Evolutionary conservation across 2,329 filamentous ascomycete species (phyloP).

Genomic region (Emericellopsis cladophorae): DNA sequence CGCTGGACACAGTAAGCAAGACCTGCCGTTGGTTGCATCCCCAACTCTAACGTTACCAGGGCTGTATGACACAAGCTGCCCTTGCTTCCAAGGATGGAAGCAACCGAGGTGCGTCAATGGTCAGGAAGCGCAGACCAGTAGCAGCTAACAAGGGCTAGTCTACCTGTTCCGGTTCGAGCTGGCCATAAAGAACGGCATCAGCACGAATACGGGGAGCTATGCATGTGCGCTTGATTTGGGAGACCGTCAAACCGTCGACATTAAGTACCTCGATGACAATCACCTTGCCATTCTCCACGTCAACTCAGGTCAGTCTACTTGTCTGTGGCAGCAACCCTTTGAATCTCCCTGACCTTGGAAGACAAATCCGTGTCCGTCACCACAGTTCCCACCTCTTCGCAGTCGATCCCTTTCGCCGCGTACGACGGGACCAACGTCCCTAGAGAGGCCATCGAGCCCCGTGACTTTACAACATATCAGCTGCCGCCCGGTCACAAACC

Average conservation of each 20-base stretch:
- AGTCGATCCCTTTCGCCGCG: constrained; percentile 20
- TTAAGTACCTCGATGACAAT: constrained; percentile 55
- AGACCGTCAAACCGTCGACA: constrained; percentile 37
- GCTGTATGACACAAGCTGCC: constrained; percentile 20
- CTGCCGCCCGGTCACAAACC: constrained; percentile 21
- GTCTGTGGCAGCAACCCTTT: not conserved
- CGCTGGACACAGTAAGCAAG: constrained; percentile 16
- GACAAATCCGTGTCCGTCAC: constrained; percentile 15
- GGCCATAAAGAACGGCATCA: constrained; percentile 46
- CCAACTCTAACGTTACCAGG: no score
- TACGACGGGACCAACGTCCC: constrained; percentile 14
- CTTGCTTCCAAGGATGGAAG: constrained; percentile 23
- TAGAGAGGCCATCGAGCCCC: constrained; percentile 3
- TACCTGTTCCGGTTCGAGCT: constrained; percentile 42
- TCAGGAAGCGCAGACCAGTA: not conserved
- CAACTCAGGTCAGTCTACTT: constrained; percentile 17
- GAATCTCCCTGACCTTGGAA: constrained; percentile 2
- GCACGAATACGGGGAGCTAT: constrained; percentile 25
- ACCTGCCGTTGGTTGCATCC: not conserved
- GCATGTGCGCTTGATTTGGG: constrained; percentile 27
- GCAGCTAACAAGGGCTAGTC: constrained; percentile 18
- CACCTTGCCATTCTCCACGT: constrained; percentile 47
- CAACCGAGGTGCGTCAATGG: constrained; percentile 19
- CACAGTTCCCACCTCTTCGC: constrained; percentile 22
- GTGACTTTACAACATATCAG: constrained; percentile 6